Conservation (phyloP, 306 rosid species). For the Prunus armeniaca region DNA sequence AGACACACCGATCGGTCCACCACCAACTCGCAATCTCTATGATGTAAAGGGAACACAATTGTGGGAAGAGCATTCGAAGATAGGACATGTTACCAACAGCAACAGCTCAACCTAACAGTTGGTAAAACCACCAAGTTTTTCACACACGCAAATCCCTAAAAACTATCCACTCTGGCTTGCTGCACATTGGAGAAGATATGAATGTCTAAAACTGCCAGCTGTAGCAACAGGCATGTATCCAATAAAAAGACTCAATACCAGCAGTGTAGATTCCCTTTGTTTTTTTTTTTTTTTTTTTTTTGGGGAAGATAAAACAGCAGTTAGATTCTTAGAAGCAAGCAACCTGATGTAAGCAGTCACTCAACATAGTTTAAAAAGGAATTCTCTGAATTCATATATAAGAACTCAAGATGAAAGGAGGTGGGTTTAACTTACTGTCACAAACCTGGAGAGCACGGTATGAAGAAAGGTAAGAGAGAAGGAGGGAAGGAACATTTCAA, state of each 20-base stretch:
- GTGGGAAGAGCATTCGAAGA: too few species aligned
- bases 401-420: not conserved
- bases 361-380: constrained; percentile 11
- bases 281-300: too few species aligned
- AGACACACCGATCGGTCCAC: not conserved
- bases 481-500: constrained; percentile 97
- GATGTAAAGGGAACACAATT: not conserved
- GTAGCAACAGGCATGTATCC: too few species aligned
- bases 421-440: too few species aligned
- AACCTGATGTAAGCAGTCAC: too few species aligned
- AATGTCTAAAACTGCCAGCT: not conserved
- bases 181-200: not conserved
- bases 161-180: not conserved
- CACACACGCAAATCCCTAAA: not conserved
- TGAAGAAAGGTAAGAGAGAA: constrained; percentile 82
- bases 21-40: too few species aligned
- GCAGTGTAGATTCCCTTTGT: not conserved
- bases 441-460: constrained; percentile 96
- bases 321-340: not conserved
- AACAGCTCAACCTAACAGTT: not conserved
- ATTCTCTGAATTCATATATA: constrained; percentile 7
- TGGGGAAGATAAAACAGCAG: too few species aligned
- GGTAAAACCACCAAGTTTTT: not conserved
- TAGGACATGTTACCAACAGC: not conserved
- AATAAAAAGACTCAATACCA: not conserved